A percentile compares a stretch with the other conserved stretches of the same genome.
These are phyloP conservation scores for Dipteronia sinensis DNA, from an alignment of 345 rosid species.

Conservation along the genomic window DNA sequence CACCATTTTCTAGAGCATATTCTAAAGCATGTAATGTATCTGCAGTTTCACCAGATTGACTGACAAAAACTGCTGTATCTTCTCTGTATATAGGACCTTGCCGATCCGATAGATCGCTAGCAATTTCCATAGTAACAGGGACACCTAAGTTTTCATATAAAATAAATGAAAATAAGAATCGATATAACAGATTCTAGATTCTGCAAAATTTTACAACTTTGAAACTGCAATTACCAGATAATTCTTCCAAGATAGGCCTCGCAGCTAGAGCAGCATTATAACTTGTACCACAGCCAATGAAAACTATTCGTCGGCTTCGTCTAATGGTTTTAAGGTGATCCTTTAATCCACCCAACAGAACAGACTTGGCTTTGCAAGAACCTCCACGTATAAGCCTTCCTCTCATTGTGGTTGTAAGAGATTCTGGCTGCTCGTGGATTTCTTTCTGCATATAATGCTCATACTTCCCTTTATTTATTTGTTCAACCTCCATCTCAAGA, in stretches of 20 bases:
- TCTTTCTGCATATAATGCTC: conserved; percentile 99
- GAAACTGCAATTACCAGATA: conserved; percentile 65
- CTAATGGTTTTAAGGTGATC: conserved; percentile 93
- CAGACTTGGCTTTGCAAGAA: conserved; percentile 77
- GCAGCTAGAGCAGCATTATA: conserved; percentile 97
- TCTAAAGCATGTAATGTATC: conserved; percentile 85
- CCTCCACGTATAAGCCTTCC: conserved; percentile 95
- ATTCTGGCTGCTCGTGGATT: conserved; percentile 98
- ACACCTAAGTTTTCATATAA: conserved; percentile 53
- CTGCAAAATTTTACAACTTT: background rate
- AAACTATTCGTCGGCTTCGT: conserved; percentile 87
- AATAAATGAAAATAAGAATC: conserved; percentile 4
- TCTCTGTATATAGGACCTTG: conserved; percentile 97
- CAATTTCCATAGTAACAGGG: conserved; percentile 98
- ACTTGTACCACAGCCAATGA: conserved; percentile 96
- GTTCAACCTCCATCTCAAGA: conserved; percentile 97
- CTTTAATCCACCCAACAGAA: conserved; percentile 93
- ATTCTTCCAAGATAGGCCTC: conserved; percentile 94
- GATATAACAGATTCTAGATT: conserved; percentile 1
- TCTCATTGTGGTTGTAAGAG: conserved; percentile 93
- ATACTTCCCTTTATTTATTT: conserved; percentile 85
- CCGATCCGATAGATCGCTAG: conserved; percentile 93
- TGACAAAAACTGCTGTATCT: conserved; percentile 95
- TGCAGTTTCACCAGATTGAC: conserved; percentile 99
- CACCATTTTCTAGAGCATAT: conserved; percentile 85